These are phyloP conservation scores for Aspergillus sparsus DNA, from an alignment of 495 filamentous ascomycete species.

Conservation along the genomic window DNA sequence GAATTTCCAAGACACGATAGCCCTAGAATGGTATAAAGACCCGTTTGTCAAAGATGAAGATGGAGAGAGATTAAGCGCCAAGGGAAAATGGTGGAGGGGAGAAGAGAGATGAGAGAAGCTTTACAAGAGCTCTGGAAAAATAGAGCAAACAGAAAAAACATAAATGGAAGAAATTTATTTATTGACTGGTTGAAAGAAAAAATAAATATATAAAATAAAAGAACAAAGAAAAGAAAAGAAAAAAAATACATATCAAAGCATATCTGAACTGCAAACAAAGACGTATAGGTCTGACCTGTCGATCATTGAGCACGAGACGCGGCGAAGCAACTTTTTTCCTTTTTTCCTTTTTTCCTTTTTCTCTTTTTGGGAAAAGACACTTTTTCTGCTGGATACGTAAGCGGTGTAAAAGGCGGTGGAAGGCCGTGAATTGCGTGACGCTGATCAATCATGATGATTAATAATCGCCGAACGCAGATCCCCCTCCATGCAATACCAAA, in stretches of 20 bases:
- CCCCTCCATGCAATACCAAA: conserved; percentile 1
- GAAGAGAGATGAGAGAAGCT: not conserved
- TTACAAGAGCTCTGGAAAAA: not conserved
- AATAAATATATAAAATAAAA: not conserved
- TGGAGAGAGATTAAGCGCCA: not conserved
- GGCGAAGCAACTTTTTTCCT: not conserved
- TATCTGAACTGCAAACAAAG: too few relatives aligned
- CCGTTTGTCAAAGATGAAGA: not conserved
- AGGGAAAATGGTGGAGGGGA: not conserved
- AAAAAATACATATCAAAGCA: not conserved
- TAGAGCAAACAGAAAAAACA: not conserved
- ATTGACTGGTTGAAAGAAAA: not conserved
- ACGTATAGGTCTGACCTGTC: too few relatives aligned
- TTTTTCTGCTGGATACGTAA: conserved; percentile 13
- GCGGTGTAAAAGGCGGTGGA: conserved; percentile 15
- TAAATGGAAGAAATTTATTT: not conserved
- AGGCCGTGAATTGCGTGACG: not conserved
- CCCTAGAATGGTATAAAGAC: too few relatives aligned
- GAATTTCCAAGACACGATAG: too few relatives aligned
- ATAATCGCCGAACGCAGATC: conserved; percentile 11
- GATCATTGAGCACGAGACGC: not conserved
- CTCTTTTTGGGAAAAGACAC: not conserved
- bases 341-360: not conserved
- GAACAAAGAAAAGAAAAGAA: not conserved
- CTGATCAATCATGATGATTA: conserved; percentile 15